Percentiles rank a stretch among this genome's conserved stretches.
Evolutionary conservation across 768 basidiomycete species (phyloP).

Genomic region (Roridomyces roridus): DNA sequence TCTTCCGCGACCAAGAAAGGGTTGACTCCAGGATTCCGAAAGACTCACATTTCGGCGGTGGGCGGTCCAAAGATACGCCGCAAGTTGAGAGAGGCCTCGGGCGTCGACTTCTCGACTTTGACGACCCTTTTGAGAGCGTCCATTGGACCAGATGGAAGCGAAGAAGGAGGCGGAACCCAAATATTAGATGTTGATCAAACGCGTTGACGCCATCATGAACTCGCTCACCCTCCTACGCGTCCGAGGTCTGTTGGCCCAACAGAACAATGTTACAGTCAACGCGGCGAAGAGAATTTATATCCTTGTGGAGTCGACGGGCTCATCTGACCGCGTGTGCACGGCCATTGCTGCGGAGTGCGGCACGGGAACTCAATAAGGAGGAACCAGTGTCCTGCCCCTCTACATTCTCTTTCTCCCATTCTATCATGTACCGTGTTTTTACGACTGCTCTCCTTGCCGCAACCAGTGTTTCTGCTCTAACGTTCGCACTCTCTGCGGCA

Average conservation of each 20-base stretch:
- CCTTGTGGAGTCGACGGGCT: conserved; percentile 1
- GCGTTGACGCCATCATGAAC: no score
- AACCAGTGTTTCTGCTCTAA: conserved; percentile 15
- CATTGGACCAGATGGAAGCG: conserved; percentile 23
- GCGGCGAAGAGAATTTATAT: no score
- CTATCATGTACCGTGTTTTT: conserved; percentile 18
- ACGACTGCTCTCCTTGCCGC: conserved; percentile 14
- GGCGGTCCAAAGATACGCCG: conserved; percentile 18
- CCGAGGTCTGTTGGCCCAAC: no score
- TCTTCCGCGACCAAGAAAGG: neutral
- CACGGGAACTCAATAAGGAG: neutral
- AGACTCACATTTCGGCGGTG: conserved; percentile 19
- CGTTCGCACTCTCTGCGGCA: conserved; percentile 1
- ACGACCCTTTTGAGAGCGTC: conserved; percentile 31
- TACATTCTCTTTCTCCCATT: neutral
- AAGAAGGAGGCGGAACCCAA: neutral
- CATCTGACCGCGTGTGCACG: conserved; percentile 10
- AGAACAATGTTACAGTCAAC: no score
- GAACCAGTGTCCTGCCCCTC: neutral
- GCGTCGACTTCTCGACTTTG: conserved; percentile 31
- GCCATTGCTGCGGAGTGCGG: conserved; percentile 9
- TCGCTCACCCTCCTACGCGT: no score
- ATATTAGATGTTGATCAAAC: no score
- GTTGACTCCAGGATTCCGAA: neutral
- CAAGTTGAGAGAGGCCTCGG: conserved; percentile 13